A percentile compares a stretch with the other conserved stretches of the same genome.
phyloP scores from a whole-genome alignment of 805 yeast species.

The Myxozyma neotropica region DNA sequence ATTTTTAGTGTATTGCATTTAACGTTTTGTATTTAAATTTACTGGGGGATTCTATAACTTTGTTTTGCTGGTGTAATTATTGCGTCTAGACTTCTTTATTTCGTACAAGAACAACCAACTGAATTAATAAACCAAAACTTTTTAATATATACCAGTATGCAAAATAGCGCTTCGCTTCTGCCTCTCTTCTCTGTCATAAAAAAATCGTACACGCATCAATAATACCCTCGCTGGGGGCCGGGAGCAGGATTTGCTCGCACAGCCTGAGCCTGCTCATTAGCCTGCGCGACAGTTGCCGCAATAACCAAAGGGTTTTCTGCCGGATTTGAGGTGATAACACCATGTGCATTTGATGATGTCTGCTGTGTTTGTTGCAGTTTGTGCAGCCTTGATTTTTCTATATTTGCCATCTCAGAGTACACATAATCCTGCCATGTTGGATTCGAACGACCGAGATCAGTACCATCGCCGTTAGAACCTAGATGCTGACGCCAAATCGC shows the following conservation, averaged over 20 bases:
- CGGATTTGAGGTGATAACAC: background rate
- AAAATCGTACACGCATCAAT: background rate
- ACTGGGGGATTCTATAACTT: no score
- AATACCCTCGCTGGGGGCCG: background rate
- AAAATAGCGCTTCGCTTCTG: no score
- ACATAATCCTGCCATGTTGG: constrained; percentile 29
- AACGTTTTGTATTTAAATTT: background rate
- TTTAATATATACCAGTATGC: no score
- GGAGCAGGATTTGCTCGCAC: background rate
- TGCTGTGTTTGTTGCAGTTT: background rate
- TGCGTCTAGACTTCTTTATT: no score
- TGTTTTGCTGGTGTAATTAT: no score
- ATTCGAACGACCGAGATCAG: background rate
- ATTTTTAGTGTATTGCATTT: background rate
- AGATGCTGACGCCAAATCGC: no score
- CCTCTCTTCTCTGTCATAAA: no score
- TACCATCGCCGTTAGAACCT: no score
- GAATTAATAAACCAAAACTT: no score
- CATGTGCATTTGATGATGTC: background rate
- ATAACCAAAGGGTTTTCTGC: constrained; percentile 4
- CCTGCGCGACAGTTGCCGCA: constrained; percentile 6
- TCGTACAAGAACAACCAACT: no score
- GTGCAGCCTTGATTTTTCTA: constrained; percentile 3
- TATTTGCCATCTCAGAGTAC: constrained; percentile 21
- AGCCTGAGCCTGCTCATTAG: constrained; percentile 1